These are phyloP conservation scores for Tagetes erecta DNA, from an alignment of 129 eudicot genomes.

Conservation along the genomic window DNA sequence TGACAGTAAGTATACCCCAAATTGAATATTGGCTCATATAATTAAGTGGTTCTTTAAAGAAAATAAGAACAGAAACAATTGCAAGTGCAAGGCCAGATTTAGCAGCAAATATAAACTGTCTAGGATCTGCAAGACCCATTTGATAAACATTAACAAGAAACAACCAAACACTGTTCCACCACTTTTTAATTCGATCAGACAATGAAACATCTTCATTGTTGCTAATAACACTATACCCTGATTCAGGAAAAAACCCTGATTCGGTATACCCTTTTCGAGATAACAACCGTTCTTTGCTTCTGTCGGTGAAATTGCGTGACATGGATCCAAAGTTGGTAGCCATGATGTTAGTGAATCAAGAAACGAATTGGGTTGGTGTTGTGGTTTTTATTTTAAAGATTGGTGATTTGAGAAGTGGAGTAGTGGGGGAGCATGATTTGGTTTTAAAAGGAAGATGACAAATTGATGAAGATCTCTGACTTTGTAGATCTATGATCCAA, in stretches of 20 bases:
- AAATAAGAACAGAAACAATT: constrained; percentile 79
- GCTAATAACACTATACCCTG: constrained; percentile 12
- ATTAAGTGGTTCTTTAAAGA: constrained; percentile 65
- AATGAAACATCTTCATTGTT: constrained; percentile 1
- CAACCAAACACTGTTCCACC: constrained; percentile 36
- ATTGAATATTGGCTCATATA: constrained; percentile 63
- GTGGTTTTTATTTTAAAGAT: no score
- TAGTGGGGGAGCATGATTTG: constrained; percentile 20
- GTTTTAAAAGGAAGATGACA: neutral
- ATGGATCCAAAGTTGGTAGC: constrained; percentile 58
- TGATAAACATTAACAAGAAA: constrained; percentile 39
- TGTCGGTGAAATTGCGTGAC: constrained; percentile 56
- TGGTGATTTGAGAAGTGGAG: constrained; percentile 1
- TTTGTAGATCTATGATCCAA: constrained; percentile 33
- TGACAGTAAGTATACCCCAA: constrained; percentile 96
- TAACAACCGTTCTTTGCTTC: constrained; percentile 57
- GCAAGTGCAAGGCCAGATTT: constrained; percentile 85
- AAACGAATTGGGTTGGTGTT: neutral
- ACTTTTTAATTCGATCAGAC: constrained; percentile 32
- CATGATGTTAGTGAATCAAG: constrained; percentile 21
- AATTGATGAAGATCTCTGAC: neutral
- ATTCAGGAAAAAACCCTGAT: constrained; percentile 43
- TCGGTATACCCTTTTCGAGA: constrained; percentile 48
- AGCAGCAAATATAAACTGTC: constrained; percentile 80
- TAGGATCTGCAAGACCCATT: constrained; percentile 84